Evolutionary conservation across 2,329 filamentous ascomycete species (phyloP), one percentile per base, ranked within the genome.

Genomic region (Cladophialophora carrionii): DNA sequence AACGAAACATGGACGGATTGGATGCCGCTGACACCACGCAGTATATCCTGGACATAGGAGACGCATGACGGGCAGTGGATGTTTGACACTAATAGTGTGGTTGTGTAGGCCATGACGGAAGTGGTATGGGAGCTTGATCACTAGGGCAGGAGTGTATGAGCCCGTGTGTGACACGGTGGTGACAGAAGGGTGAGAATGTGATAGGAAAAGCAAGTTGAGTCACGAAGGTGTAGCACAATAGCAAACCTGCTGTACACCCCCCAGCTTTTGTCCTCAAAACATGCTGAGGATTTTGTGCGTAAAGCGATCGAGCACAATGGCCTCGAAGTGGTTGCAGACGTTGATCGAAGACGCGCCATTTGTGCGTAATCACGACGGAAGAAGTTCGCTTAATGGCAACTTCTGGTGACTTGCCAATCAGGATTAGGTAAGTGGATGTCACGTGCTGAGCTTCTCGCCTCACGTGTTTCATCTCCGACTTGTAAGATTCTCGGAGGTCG

Each of bases 31-130:
- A 76, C 73, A 0, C 73, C 75, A 43, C 58, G 54, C 1, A 82
- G 72, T n/a, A 81, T 74, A 70, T 79, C 78, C 37, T 76, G 76
- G 54, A 80, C 76, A 69, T 81, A 79, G 53, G 78, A 73, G 24
- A 82, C 78, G 64, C 80, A 82, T 22, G 80, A 82, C 17, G 79
- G 73, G 69, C 80, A 82, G 70, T 82, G 80, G 46, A 82, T 77
- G 65, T 82, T 82, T 64, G 78, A 78, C 57, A 81, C 78, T 62
- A 81, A 77, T 32, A 82, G 76, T 24, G 76, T 72, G 20, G 75
- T 75, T n/a, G 74, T 74, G 57, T 58, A 59, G 29, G 62, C 51
- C 67, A 71, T 71, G 51, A 59, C 52, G 34, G 34, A 48, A 41
- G 32, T 20, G 32, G 31, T 29, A n/a, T 57, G 20, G 29, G 22